Evolutionary conservation across 768 basidiomycete species (phyloP), one percentile per base, ranked within the genome.

Genomic region (Lactarius pseudohatsudake): DNA sequence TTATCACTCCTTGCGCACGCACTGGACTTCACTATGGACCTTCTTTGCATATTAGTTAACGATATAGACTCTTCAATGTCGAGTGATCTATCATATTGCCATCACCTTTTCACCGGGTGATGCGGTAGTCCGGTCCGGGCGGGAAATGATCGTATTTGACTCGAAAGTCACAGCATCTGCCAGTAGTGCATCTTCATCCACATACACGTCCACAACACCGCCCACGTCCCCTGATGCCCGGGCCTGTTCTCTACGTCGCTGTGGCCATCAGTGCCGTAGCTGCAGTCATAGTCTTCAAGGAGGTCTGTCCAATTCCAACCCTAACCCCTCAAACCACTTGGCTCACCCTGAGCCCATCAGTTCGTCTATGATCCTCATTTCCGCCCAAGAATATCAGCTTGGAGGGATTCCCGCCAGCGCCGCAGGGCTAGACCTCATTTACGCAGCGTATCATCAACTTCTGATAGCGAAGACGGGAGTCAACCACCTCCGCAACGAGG

Each of bases 361-460:
- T 61, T 71, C 40, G 43, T 71, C 18, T 71, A 66, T 10, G 70
- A 71, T 30, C 68, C 68, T 26, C 68, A 71, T 59, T 34, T 71
- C 16, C 61, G 68, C 61, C 70, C 70, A 6, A 66, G 8, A 36
- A 2, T 59, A 40, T 22, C 57, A 15, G 62, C 64, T 30, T 71
- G 70, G 70, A 47, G 22, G 55, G 68, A 70, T 30, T 60, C 64
- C 18, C 64, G 59, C 50, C 57, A 26, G 47, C 58, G 65, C 59
- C 50, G 59, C 53, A 65, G 18, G 47, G 63, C 64, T 38, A 54
- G 54, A 61, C 56, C 61, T 32, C 62, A 58, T n/a, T 18, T 20
- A 32, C 64, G 40, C 41, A 59, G 18, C 34, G 62, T 7, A 54
- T 57, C 69, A 8, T 26, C 58, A 10, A 22, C 63, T 4, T 50